Evolutionary conservation across 1,284 basidiomycete species (phyloP).

Genomic region (Clitocybe nebularis): DNA sequence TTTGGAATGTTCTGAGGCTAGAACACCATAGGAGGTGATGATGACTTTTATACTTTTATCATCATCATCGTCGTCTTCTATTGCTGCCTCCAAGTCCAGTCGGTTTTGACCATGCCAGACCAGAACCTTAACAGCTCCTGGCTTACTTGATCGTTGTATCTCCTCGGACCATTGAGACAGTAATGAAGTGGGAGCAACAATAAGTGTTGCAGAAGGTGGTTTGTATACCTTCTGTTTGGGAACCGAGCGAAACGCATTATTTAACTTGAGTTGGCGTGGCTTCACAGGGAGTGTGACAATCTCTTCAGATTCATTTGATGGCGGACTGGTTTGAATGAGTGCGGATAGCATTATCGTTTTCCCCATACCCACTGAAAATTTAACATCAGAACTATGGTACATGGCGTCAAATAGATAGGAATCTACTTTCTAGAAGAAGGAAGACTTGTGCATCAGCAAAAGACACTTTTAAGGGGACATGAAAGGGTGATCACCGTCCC

Average conservation of each 20-base stretch:
- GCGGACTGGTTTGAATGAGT: conserved; percentile 79
- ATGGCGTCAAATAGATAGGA: neutral
- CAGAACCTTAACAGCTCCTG: conserved; percentile 64
- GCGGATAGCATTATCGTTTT: conserved; percentile 97
- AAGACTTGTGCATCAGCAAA: conserved; percentile 3
- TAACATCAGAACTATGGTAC: neutral
- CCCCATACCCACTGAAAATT: conserved; percentile 79
- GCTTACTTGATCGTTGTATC: conserved; percentile 68
- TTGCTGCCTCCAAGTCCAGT: conserved; percentile 61
- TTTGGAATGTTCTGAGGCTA: conserved; percentile 82
- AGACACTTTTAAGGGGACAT: conserved; percentile 2
- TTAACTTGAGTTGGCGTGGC: conserved; percentile 57
- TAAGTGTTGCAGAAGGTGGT: conserved; percentile 69
- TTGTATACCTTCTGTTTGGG: conserved; percentile 27
- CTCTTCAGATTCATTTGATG: conserved; percentile 35
- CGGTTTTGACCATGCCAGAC: conserved; percentile 90
- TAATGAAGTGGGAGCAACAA: conserved; percentile 91
- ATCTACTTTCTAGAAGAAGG: conserved; percentile 38
- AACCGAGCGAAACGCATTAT: conserved; percentile 53
- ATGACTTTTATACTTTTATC: conserved; percentile 67
- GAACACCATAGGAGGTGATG: conserved; percentile 86
- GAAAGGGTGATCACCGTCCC: conserved; percentile 47
- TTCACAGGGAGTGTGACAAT: conserved; percentile 30
- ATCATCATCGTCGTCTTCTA: conserved; percentile 49
- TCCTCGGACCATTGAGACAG: conserved; percentile 91